Evolutionary conservation across 1,284 basidiomycete species (phyloP).

Genomic region (Ustilago cynodontis): DNA sequence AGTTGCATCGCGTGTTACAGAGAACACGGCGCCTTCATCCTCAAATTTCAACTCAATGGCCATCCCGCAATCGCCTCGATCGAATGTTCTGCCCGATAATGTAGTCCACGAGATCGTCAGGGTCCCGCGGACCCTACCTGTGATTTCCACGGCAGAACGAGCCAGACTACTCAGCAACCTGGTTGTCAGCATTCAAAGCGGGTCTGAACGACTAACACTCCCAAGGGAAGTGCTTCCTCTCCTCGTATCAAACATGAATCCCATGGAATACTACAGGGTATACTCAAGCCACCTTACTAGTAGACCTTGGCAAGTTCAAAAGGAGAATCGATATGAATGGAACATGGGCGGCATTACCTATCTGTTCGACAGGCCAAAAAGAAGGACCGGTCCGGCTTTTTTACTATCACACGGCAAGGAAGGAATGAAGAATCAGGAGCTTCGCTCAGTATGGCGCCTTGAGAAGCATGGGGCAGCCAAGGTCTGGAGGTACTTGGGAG

Average conservation of each 20-base stretch:
- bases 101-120: too few species aligned
- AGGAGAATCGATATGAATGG: not conserved
- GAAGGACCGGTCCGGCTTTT: not conserved
- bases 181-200: too few species aligned
- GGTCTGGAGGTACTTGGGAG: slow-evolving; percentile 19
- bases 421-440: not conserved
- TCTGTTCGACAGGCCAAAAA: not conserved
- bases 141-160: not conserved
- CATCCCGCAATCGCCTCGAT: too few species aligned
- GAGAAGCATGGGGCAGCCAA: not conserved
- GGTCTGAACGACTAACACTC: not conserved
- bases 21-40: too few species aligned
- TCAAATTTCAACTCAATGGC: too few species aligned
- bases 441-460: slow-evolving; percentile 6
- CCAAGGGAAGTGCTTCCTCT: not conserved
- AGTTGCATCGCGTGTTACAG: too few species aligned
- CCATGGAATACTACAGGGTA: not conserved
- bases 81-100: too few species aligned
- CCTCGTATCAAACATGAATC: not conserved
- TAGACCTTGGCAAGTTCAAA: not conserved
- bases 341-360: not conserved
- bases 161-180: too few species aligned
- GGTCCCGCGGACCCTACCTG: not conserved
- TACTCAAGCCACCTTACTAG: not conserved
- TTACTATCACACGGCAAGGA: not conserved